Conservation (phyloP, 306 rosid species). For the Medicago ruthenica region DNA sequence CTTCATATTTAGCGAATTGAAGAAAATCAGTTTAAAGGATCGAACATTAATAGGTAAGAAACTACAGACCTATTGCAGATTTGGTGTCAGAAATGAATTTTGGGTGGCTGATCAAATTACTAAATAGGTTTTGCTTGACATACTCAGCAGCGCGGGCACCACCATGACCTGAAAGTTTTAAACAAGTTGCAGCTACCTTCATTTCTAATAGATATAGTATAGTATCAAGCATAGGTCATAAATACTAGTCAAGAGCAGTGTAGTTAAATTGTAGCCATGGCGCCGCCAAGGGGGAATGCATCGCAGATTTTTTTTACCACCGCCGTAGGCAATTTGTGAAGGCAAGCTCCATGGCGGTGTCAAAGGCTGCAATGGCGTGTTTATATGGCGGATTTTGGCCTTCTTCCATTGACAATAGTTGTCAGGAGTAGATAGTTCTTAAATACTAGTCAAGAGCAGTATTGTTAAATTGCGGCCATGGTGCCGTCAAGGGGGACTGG, state of each 20-base stretch:
- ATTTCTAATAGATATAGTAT: slow-evolving; percentile 16
- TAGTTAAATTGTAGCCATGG: neutral
- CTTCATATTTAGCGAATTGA: slow-evolving; percentile 28
- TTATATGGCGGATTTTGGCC: neutral
- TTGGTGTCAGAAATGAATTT: slow-evolving; percentile 94
- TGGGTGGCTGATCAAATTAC: slow-evolving; percentile 91
- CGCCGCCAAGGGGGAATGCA: neutral
- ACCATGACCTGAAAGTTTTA: slow-evolving; percentile 83
- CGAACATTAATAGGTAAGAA: slow-evolving; percentile 4
- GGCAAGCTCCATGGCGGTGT: neutral
- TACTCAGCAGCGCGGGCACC: slow-evolving; percentile 99
- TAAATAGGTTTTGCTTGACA: slow-evolving; percentile 94
- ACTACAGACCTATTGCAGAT: slow-evolving; percentile 78
- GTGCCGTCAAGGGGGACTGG: neutral
- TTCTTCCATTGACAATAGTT: neutral
- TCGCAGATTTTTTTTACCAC: neutral
- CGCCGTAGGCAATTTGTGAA: neutral
- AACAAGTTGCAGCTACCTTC: slow-evolving; percentile 29
- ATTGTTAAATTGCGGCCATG: neutral
- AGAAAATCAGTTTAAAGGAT: slow-evolving; percentile 13
- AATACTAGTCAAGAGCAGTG: neutral
- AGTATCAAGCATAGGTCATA: slow-evolving; percentile 10
- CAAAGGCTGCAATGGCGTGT: neutral
- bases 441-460: neutral
- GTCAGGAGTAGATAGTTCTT: slow-evolving; percentile 8